phyloP scores from a whole-genome alignment of 306 rosid genomes.

The Bauhinia variegata region DNA sequence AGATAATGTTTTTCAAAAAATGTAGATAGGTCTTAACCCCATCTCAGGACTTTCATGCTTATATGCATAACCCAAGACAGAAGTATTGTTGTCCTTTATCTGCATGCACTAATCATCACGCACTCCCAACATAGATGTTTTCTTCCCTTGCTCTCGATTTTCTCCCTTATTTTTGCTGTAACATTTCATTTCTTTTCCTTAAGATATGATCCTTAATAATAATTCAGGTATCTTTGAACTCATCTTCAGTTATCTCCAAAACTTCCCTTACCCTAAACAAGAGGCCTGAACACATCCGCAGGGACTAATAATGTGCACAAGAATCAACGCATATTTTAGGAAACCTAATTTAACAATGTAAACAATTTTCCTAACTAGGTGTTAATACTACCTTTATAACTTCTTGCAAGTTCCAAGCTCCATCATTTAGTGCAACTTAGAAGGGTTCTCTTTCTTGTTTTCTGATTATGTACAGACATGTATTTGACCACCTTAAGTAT shows the following conservation, averaged over 20 bases:
- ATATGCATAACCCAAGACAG: not conserved
- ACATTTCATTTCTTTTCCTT: not conserved
- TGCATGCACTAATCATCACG: not conserved
- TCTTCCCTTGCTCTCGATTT: not conserved
- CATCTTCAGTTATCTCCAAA: not conserved
- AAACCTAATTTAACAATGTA: not conserved
- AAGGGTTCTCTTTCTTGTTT: conserved; percentile 8
- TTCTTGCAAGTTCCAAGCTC: too few species aligned
- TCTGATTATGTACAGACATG: not conserved
- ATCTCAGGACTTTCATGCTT: not conserved
- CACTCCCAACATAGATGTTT: not conserved
- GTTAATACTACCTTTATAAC: too few species aligned
- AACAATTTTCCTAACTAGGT: not conserved
- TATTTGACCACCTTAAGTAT: not conserved
- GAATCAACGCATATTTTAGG: not conserved
- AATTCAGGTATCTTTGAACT: conserved; percentile 8
- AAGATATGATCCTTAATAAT: not conserved
- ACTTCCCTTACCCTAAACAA: not conserved
- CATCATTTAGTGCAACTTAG: too few species aligned
- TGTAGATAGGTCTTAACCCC: not conserved
- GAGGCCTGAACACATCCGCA: not conserved
- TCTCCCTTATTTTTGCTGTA: too few species aligned
- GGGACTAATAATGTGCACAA: not conserved
- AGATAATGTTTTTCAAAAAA: too few species aligned
- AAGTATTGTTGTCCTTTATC: not conserved